Percentiles rank a stretch among this genome's conserved stretches.
phyloP scores from a whole-genome alignment of 306 rosid genomes.

The Urtica urens region DNA sequence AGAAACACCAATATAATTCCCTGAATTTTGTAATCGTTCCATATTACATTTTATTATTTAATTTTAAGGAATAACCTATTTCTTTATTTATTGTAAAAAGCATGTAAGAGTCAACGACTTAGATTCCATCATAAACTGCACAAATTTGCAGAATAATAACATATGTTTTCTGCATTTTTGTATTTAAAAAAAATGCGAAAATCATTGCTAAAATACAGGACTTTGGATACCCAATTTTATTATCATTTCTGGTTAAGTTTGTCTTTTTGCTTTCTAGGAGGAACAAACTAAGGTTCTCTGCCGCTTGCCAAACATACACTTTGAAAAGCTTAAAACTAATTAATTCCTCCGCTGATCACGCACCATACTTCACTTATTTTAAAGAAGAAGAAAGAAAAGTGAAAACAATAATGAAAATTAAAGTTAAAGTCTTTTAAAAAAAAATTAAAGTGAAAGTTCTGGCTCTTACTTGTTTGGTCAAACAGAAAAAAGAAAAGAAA shows the following conservation, averaged over 20 bases:
- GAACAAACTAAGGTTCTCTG: background rate
- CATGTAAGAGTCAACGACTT: no score
- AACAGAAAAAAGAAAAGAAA: constrained; percentile 1
- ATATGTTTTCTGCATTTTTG: no score
- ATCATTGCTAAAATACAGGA: background rate
- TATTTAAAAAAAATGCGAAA: background rate
- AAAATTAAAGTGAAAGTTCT: constrained; percentile 1
- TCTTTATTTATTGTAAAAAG: no score
- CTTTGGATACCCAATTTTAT: constrained; percentile 3
- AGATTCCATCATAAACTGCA: no score
- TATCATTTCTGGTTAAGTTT: background rate
- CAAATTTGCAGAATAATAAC: no score
- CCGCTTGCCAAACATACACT: constrained; percentile 5
- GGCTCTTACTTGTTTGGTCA: constrained; percentile 17
- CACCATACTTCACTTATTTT: constrained; percentile 15
- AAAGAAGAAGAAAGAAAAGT: constrained; percentile 3
- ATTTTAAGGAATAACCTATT: no score
- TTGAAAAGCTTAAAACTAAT: constrained; percentile 7
- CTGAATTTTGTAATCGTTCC: no score
- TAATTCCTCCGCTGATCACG: constrained; percentile 35
- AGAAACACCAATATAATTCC: no score
- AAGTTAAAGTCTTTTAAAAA: background rate
- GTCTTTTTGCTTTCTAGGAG: background rate
- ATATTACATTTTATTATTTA: no score
- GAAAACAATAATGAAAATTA: background rate